phyloP scores from a whole-genome alignment of 768 basidiomycete species.

The Pholiota microspora region DNA sequence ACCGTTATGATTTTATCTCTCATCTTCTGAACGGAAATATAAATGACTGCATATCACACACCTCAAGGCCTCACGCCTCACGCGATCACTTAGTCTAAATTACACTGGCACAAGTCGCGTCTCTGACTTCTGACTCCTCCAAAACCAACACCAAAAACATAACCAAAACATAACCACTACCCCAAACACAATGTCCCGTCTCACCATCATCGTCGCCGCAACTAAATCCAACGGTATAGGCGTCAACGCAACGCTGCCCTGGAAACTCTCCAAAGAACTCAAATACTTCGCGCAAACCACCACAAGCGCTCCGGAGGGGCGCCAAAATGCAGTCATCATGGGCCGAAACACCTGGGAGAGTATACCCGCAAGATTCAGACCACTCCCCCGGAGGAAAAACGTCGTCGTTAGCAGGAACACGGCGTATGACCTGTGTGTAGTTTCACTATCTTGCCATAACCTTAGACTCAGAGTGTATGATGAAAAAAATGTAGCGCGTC shows the following conservation, averaged over 20 bases:
- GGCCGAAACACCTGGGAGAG: slow-evolving; percentile 98
- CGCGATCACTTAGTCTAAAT: too few species aligned
- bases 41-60: too few species aligned
- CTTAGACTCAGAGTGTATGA: neutral
- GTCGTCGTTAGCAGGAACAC: slow-evolving; percentile 68
- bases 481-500: slow-evolving; percentile 14
- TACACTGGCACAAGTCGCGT: too few species aligned
- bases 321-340: slow-evolving; percentile 84
- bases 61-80: too few species aligned
- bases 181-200: slow-evolving; percentile 50
- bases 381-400: slow-evolving; percentile 74
- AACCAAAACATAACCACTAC: too few species aligned
- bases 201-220: slow-evolving; percentile 94
- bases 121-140: too few species aligned
- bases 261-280: slow-evolving; percentile 88
- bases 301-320: slow-evolving; percentile 50
- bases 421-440: slow-evolving; percentile 60
- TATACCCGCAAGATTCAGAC: slow-evolving; percentile 83
- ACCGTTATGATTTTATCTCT: neutral
- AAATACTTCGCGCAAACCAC: slow-evolving; percentile 89
- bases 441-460: neutral
- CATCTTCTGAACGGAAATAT: too few species aligned
- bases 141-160: too few species aligned
- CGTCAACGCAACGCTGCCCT: slow-evolving; percentile 70
- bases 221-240: slow-evolving; percentile 90